Conservation (phyloP, 75 land plant genomes). For the Selaginella tamariscina region DNA sequence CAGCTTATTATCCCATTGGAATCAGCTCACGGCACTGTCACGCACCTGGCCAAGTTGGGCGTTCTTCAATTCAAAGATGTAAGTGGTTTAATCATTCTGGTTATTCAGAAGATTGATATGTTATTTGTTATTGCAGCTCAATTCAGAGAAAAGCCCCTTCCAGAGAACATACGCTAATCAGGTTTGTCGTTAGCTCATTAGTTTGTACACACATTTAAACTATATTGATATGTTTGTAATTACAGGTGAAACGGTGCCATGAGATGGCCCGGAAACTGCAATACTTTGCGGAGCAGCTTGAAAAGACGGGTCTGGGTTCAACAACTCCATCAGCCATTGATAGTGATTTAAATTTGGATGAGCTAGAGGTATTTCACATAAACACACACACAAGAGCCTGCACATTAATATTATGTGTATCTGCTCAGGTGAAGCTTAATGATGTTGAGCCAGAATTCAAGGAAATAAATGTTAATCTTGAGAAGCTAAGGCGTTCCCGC, state of each 20-base stretch:
- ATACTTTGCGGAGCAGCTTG: conserved; percentile 68
- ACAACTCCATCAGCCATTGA: conserved; percentile 33
- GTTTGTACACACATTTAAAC: neutral
- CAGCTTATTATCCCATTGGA: conserved; percentile 59
- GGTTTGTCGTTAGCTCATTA: neutral
- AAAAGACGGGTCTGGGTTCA: conserved; percentile 44
- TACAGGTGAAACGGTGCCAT: conserved; percentile 78
- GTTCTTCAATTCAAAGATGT: conserved; percentile 57
- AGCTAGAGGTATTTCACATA: conserved; percentile 44
- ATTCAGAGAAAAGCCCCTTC: conserved; percentile 11
- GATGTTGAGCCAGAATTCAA: conserved; percentile 87
- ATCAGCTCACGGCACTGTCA: conserved; percentile 43
- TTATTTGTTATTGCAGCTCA: conserved; percentile 1
- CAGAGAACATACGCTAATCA: conserved; percentile 7
- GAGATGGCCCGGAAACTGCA: conserved; percentile 77
- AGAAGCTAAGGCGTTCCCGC: conserved; percentile 64
- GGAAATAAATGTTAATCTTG: conserved; percentile 77
- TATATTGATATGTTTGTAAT: neutral
- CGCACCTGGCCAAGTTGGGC: conserved; percentile 47
- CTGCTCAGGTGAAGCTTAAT: conserved; percentile 50
- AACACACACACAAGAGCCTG: neutral
- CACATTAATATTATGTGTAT: neutral
- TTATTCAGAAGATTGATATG: neutral
- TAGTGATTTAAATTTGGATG: conserved; percentile 51
- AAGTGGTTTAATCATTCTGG: conserved; percentile 8